Base-by-base conservation (phyloP, 1,284 basidiomycete genomes). In the Sporisorium scitamineum region DNA sequence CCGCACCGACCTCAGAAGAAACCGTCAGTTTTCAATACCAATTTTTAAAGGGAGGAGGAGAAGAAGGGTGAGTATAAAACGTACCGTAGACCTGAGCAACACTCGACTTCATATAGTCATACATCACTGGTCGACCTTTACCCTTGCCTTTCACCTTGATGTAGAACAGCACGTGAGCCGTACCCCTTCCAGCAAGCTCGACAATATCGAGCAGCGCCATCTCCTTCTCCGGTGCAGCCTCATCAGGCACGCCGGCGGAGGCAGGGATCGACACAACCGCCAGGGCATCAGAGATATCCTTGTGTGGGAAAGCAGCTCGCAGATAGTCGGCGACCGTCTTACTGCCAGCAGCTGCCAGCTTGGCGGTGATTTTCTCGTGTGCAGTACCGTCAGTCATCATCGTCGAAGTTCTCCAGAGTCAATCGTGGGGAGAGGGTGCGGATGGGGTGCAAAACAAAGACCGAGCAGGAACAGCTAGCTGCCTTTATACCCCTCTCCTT, bases 61-160 rank as follows among this genome's bases (percentile, higher is more conserved):
- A 16, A 18, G 29, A 54, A 20, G 44, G 20, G 22, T 41, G 26
- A 39, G 22, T 16, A 29, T n/a, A 31, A 32, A 11, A 63, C 64
- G 0, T 45, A 76, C 72, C 72, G 22, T 58, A 60, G 26, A 76
- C 39, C 14, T 76, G 73, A 32, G 57, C 59, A 20, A 76, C 64
- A 27, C 39, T 52, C 8, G 54, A 61, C 1, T 27, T 24, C 2
- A 0, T 1, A 8, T 0, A 0, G 29, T 76, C 58, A 24, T 32
- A 68, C 52, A 60, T 32, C 26, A 76, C 58, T 0, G 61, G 41
- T 24, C 27, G 61, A 14, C 64, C 64, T 48, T 65, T 70, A 7
- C 64, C 68, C 29, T 70, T 76, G 5, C 73, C 73, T 29, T 27
- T 63, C 5, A 53, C 11, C 45, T 76, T 76, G 45, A 57, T 45